Percentiles rank a stretch among this genome's conserved stretches.
These are phyloP conservation scores for Cladobotryum mycophilum DNA, from an alignment of 2,329 filamentous ascomycete species.

Conservation along the genomic window DNA sequence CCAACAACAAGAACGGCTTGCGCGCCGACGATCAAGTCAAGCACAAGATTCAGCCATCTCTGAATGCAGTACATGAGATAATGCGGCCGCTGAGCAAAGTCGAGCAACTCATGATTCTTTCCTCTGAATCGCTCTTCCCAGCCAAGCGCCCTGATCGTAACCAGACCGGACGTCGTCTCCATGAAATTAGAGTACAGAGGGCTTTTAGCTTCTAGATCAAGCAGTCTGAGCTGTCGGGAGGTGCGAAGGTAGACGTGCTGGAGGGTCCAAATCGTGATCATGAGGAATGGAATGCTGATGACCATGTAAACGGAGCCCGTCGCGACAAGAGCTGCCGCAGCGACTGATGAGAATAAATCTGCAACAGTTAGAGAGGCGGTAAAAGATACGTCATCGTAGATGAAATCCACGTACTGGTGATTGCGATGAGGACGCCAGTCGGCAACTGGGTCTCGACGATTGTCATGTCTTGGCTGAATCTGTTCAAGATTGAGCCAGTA, in stretches of 20 bases:
- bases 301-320: slow-evolving; percentile 9
- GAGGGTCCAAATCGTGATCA: slow-evolving; percentile 8
- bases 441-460: slow-evolving; percentile 20
- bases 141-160: slow-evolving; percentile 46
- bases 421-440: slow-evolving; percentile 6
- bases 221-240: slow-evolving; percentile 27
- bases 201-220: slow-evolving; percentile 31
- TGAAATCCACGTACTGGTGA: slow-evolving; percentile 1
- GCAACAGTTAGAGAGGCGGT: too few species aligned
- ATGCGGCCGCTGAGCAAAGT: slow-evolving; percentile 46
- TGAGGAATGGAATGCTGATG: slow-evolving; percentile 6
- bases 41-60: slow-evolving; percentile 45
- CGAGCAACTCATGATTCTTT: slow-evolving; percentile 40
- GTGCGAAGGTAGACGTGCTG: slow-evolving; percentile 13
- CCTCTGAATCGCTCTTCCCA: slow-evolving; percentile 40
- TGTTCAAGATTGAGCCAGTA: background rate
- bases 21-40: slow-evolving; percentile 40
- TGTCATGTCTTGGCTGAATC: slow-evolving; percentile 17
- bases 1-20: slow-evolving; percentile 40
- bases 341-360: slow-evolving; percentile 14
- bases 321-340: slow-evolving; percentile 11
- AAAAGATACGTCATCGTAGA: too few species aligned
- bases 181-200: slow-evolving; percentile 31
- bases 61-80: slow-evolving; percentile 50
- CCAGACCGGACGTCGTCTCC: slow-evolving; percentile 40